Base-by-base conservation (phyloP, 352 stramenopile species). In the Phytophthora kernoviae region DNA sequence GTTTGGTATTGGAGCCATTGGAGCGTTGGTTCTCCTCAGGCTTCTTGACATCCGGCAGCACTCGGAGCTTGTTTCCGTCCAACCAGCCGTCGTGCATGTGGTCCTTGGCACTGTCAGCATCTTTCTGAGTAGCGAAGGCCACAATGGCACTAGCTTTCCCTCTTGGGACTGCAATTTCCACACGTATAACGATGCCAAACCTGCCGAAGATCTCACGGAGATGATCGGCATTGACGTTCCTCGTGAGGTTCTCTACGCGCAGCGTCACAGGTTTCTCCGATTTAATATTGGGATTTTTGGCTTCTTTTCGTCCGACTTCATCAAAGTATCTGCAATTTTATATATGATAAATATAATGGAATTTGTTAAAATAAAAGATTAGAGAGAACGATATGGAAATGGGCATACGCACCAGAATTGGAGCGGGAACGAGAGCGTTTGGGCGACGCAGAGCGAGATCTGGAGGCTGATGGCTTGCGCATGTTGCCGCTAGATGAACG, bases 41-140 rank as follows among this genome's bases (percentile, higher is more conserved):
- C 12, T 63, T 70, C 8, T 62, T 20, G 0, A 27, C 53, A 2
- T 62, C 61, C 17, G 61, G 57, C 12, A 76, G 56, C 42, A 96
- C 87, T 54, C 75, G 76, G 40, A 96, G 56, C 52, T 88, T 90
- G 55, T 77, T 87, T 22, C 85, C 87, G 56, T 96, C 87, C 43
- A 96, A 67, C 84, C 85, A 93, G 15, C 87, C 87, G 51, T 96
- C 81, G 59, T 96, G 70, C 81, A 96, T 89, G 71, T 94, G 83
- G 22, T 80, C 55, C 45, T 81, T 76, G 10, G 87, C 87, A 1
- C 41, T 81, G 14, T 82, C 67, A 0, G 84, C 85, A 24, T 96
- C 81, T 0, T 66, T 52, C 14, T 68, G 58, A 1, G 65, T 77
- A 4, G 69, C 58, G 34, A 96, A 90, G 3, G 70, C 71, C 27